Conservation (phyloP, 495 filamentous ascomycete species). For the Lasiosphaeria hispida region DNA sequence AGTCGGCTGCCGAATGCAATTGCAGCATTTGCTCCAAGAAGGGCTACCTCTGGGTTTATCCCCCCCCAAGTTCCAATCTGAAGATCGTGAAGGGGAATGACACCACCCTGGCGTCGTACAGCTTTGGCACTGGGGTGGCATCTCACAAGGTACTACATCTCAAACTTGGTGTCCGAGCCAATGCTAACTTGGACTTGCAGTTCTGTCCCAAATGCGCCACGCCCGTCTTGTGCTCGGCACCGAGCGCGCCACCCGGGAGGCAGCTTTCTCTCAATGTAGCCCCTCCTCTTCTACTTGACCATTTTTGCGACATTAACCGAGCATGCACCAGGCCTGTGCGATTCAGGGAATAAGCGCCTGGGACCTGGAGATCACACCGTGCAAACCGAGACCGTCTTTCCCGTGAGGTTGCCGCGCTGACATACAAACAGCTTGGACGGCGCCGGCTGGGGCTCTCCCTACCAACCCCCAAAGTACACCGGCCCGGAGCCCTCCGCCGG, state of each 20-base stretch:
- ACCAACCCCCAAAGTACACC: conserved; percentile 35
- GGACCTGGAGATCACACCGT: conserved; percentile 31
- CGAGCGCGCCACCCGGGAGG: background rate
- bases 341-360: conserved; percentile 40
- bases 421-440: conserved; percentile 38
- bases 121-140: conserved; percentile 26
- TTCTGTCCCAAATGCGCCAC: conserved; percentile 46
- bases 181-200: conserved; percentile 18
- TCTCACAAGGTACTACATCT: conserved; percentile 32
- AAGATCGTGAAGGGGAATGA: conserved; percentile 40
- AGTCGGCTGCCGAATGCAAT: conserved; percentile 40
- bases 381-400: conserved; percentile 5
- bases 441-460: conserved; percentile 22
- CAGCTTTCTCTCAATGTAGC: conserved; percentile 1
- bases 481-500: conserved; percentile 39
- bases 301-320: background rate
- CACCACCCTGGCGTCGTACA: conserved; percentile 33
- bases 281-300: too few species aligned
- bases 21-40: conserved; percentile 54
- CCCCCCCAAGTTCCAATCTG: conserved; percentile 19
- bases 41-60: conserved; percentile 39
- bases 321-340: conserved; percentile 13
- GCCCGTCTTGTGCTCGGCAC: conserved; percentile 21
- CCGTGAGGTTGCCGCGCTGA: background rate
- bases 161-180: conserved; percentile 5